These are phyloP conservation scores for Metschnikowia hibisci DNA, from an alignment of 805 yeast genomes.

Conservation along the genomic window DNA sequence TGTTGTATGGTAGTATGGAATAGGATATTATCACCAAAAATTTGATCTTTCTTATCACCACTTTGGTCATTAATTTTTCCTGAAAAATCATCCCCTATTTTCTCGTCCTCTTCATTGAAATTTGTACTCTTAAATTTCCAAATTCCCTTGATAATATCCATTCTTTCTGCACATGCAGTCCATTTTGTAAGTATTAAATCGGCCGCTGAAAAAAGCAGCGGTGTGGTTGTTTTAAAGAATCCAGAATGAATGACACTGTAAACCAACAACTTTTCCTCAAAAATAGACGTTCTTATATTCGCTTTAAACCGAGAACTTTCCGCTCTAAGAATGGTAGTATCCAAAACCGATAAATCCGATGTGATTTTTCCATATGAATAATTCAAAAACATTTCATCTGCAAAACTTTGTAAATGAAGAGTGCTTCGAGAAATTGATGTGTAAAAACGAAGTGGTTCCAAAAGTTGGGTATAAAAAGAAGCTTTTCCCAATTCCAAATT, in stretches of 20 bases:
- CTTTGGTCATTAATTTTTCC: too few species aligned
- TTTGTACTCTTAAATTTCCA: not conserved
- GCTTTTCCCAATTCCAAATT: slow-evolving; percentile 2
- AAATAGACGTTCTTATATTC: slow-evolving; percentile 12
- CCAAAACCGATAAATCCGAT: slow-evolving; percentile 16
- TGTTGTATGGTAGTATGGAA: slow-evolving; percentile 24
- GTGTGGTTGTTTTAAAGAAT: slow-evolving; percentile 27
- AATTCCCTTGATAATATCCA: slow-evolving; percentile 9
- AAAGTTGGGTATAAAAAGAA: slow-evolving; percentile 4
- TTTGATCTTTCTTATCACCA: too few species aligned
- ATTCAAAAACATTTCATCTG: slow-evolving; percentile 1
- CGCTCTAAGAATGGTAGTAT: slow-evolving; percentile 19
- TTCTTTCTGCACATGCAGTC: slow-evolving; percentile 7
- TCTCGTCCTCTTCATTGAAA: not conserved
- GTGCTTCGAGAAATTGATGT: slow-evolving; percentile 4
- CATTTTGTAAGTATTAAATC: slow-evolving; percentile 13
- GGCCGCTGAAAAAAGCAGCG: slow-evolving; percentile 21
- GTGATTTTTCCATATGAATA: slow-evolving; percentile 14
- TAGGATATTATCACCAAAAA: slow-evolving; percentile 10
- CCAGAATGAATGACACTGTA: slow-evolving; percentile 22
- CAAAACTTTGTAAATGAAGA: not conserved
- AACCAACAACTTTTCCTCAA: slow-evolving; percentile 14
- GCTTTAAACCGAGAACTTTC: slow-evolving; percentile 26
- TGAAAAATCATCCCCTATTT: too few species aligned
- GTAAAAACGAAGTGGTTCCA: slow-evolving; percentile 11